Conservation (phyloP, 75 land plant genomes). For the Adiantum capillusveneris region DNA sequence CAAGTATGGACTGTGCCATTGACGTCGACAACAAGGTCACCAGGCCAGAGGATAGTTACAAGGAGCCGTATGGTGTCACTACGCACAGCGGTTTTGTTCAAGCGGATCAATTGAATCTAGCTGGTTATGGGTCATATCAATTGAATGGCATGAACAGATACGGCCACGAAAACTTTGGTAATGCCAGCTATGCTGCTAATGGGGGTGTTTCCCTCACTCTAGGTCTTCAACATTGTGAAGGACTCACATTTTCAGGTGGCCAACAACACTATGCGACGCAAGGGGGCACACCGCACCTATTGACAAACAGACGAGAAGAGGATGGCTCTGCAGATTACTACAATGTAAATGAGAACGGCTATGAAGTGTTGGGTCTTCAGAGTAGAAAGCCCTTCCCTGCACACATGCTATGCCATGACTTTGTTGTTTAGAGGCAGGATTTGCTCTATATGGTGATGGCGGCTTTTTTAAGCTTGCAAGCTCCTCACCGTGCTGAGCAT, state of each 20-base stretch:
- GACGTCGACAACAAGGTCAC: background rate
- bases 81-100: background rate
- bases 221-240: conserved; percentile 53
- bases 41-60: background rate
- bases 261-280: background rate
- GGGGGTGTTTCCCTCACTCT: conserved; percentile 57
- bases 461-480: no score
- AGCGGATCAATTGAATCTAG: background rate
- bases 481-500: no score
- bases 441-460: no score
- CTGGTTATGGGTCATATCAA: conserved; percentile 30
- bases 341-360: background rate
- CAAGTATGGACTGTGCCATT: background rate
- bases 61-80: background rate
- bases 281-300: background rate
- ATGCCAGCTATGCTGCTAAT: conserved; percentile 12
- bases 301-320: no score
- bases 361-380: background rate
- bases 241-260: background rate
- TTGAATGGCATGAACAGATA: conserved; percentile 35
- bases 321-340: background rate
- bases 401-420: conserved; percentile 2
- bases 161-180: conserved; percentile 19
- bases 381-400: background rate
- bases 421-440: background rate